Evolutionary conservation across 106 monocot genomes (phyloP).

Genomic region (Chionographis japonica): DNA sequence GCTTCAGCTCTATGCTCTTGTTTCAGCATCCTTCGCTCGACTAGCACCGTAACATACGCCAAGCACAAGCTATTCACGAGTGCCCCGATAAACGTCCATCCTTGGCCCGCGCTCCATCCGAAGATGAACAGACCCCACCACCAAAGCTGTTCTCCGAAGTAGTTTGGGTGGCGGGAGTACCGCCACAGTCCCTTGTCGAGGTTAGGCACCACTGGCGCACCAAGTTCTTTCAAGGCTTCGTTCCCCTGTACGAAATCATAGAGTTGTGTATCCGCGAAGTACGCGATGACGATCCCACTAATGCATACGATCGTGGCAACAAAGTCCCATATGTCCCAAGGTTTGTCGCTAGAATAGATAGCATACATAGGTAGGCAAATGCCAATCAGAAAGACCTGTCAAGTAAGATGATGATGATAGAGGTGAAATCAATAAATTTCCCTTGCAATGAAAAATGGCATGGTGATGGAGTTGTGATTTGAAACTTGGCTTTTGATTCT

Average conservation of each 20-base stretch:
- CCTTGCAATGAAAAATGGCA: no score
- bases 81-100: conserved; percentile 81
- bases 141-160: conserved; percentile 93
- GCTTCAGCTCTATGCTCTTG: conserved; percentile 62
- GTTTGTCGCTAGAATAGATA: conserved; percentile 53
- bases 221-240: conserved; percentile 35
- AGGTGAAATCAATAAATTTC: no score
- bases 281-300: conserved; percentile 58
- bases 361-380: conserved; percentile 91
- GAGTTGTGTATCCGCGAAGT: conserved; percentile 89
- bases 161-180: conserved; percentile 94
- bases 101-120: conserved; percentile 64
- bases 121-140: conserved; percentile 89
- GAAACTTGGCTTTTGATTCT: no score
- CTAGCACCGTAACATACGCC: conserved; percentile 71
- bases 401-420: neutral
- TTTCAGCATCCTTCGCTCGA: conserved; percentile 76
- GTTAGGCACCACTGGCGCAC: conserved; percentile 33
- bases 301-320: conserved; percentile 48
- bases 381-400: conserved; percentile 77
- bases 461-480: no score
- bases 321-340: conserved; percentile 55
- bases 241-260: conserved; percentile 58
- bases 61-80: conserved; percentile 78
- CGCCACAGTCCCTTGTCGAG: conserved; percentile 83